Base-by-base conservation (phyloP, 306 rosid species). In the Vigna angularis region DNA sequence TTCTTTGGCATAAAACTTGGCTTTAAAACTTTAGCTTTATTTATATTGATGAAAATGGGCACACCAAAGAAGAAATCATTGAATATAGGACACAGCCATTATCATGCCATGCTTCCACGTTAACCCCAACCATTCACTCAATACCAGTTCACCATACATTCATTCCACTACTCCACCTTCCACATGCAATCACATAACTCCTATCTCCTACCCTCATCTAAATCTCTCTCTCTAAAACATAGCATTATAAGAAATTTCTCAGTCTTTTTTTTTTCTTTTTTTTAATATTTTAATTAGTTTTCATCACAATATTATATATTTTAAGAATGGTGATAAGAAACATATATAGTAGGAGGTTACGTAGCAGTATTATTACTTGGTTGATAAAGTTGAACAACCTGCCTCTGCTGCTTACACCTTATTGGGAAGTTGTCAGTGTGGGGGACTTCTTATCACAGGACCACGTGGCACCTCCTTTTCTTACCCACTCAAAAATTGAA, bases 111-210 rank as follows among this genome's bases (percentile, higher is more conserved):
- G 38, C 66, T 13, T 30, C 74, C 26, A 49, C 45, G n/a, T 12
- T 58, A 70, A 17, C 61, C 44, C 24, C 76, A 20, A 51, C 42
- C 40, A 51, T 64, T 9, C 50, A 24, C 15, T n/a, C 13, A 64
- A 64, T 38, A 64, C 50, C 36, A 18, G 17, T 16, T 62, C 12
- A 70, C 58, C 63, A 44, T 36, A 40, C 63, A 48, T 72, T 68
- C 28, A 16, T 8, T 81, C 69, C 22, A 20, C 22, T 20, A 20
- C 22, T 20, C 22, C 22, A 20, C 22, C 22, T 76, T 47, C 82
- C 49, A 76, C 38, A 6, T 17, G 9, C 67, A 63, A n/a, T 24
- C 28, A 64, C 80, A 30, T 81, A 88, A 82, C 71, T 59, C 90
- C 48, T 24, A 24, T 24, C 28, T 24, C 28, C 28, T 84, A 86